A percentile compares a stretch with the other conserved stretches of the same genome.
Conservation (phyloP, 2,329 filamentous ascomycete species). For the Xylaria digitata region DNA sequence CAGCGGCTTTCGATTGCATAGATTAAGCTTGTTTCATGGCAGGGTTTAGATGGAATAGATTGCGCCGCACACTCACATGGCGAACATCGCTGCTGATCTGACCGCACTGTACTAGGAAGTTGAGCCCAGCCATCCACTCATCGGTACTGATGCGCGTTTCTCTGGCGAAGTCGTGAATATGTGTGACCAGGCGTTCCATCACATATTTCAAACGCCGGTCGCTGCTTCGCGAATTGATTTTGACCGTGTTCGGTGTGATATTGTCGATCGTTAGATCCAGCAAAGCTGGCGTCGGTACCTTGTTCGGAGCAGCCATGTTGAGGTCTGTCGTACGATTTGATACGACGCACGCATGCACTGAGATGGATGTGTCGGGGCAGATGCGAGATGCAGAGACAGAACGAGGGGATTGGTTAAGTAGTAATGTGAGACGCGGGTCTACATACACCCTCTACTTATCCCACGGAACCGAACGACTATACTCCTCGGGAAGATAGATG, state of each 20-base stretch:
- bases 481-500: not conserved
- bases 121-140: conserved; percentile 81
- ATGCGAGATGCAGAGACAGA: conserved; percentile 5
- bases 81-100: conserved; percentile 80
- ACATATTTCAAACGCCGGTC: conserved; percentile 77
- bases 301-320: conserved; percentile 44
- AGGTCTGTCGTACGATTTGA: not conserved
- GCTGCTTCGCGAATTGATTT: conserved; percentile 77
- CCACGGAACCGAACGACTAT: not conserved
- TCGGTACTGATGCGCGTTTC: conserved; percentile 80
- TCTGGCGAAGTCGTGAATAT: conserved; percentile 84
- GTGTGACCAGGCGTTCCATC: conserved; percentile 77
- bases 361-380: conserved; percentile 11
- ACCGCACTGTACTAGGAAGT: conserved; percentile 77
- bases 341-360: not conserved
- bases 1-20: conserved; percentile 17
- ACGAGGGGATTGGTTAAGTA: conserved; percentile 5
- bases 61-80: conserved; percentile 62
- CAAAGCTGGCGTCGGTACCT: conserved; percentile 58
- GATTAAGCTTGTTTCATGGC: not conserved
- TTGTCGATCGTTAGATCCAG: conserved; percentile 82
- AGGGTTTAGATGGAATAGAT: not conserved
- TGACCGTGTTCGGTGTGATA: conserved; percentile 80
- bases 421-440: not conserved
- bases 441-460: conserved; percentile 20